These are phyloP conservation scores for Mycena sp. DNA, from an alignment of 1,284 basidiomycete genomes.

Conservation along the genomic window DNA sequence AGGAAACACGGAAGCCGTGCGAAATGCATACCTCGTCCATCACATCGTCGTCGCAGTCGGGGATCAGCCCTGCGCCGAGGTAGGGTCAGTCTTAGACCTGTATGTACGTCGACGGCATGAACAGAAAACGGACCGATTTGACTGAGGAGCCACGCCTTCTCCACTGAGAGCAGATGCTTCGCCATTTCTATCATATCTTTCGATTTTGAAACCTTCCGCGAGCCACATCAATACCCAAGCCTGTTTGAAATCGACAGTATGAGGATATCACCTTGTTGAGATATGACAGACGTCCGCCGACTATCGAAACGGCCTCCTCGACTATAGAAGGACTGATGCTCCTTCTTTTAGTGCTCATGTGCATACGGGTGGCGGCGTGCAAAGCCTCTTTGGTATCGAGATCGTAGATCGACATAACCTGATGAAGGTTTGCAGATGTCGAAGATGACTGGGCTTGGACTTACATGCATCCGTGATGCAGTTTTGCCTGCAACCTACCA, in stretches of 20 bases:
- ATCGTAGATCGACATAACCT: slow-evolving; percentile 81
- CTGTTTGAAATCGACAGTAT: too few relatives aligned
- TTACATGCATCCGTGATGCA: slow-evolving; percentile 77
- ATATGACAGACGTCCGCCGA: slow-evolving; percentile 84
- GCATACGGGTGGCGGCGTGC: slow-evolving; percentile 67
- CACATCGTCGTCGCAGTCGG: slow-evolving; percentile 87
- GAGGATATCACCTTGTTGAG: slow-evolving; percentile 61
- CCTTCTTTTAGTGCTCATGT: slow-evolving; percentile 44
- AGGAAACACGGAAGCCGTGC: not conserved
- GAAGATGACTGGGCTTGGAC: slow-evolving; percentile 27
- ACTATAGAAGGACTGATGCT: slow-evolving; percentile 49
- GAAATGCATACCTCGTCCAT: slow-evolving; percentile 73
- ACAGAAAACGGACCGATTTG: slow-evolving; percentile 67
- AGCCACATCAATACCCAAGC: too few relatives aligned
- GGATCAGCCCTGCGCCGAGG: slow-evolving; percentile 54
- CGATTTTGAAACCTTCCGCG: slow-evolving; percentile 58
- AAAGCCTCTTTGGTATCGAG: slow-evolving; percentile 71
- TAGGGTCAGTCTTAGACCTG: slow-evolving; percentile 1
- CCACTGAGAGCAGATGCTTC: slow-evolving; percentile 67
- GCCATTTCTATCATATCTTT: slow-evolving; percentile 73
- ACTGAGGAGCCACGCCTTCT: slow-evolving; percentile 82
- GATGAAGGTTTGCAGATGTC: slow-evolving; percentile 10
- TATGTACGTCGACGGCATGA: not conserved
- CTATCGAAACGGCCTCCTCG: slow-evolving; percentile 62
- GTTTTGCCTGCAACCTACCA: slow-evolving; percentile 61